Conservation (phyloP, 108 stramenopile genomes). For the Skeletonema costatum region DNA sequence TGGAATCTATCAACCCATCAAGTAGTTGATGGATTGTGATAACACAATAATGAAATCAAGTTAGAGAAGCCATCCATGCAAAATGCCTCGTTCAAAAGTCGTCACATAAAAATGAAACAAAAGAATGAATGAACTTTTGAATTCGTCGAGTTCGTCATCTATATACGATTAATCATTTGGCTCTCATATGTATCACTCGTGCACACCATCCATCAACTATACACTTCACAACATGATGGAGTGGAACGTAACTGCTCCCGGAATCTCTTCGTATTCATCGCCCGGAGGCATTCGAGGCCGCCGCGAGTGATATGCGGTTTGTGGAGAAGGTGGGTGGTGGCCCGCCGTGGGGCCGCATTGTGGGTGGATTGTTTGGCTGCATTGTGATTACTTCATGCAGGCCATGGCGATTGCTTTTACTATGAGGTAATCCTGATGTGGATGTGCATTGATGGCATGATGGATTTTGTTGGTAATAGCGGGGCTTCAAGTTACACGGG, state of each 20-base stretch:
- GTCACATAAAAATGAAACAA: slow-evolving; percentile 1
- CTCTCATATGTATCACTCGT: not conserved
- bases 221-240: no score
- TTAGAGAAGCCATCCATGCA: slow-evolving; percentile 10
- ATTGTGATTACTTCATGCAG: no score
- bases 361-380: slow-evolving; percentile 9
- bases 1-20: no score
- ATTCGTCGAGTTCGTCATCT: slow-evolving; percentile 16
- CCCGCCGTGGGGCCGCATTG: not conserved
- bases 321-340: slow-evolving; percentile 1
- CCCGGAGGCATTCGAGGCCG: slow-evolving; percentile 59
- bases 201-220: no score
- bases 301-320: slow-evolving; percentile 24
- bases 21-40: no score
- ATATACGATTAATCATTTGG: slow-evolving; percentile 7
- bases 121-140: slow-evolving; percentile 8
- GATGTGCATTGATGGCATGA: no score
- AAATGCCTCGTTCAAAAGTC: slow-evolving; percentile 19
- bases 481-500: no score
- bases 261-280: slow-evolving; percentile 74
- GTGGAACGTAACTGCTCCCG: slow-evolving; percentile 71
- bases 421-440: no score
- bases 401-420: no score
- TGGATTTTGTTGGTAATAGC: no score
- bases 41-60: no score